Conservation (phyloP, 1,284 basidiomycete species). For the Papiliotrema laurentii region DNA sequence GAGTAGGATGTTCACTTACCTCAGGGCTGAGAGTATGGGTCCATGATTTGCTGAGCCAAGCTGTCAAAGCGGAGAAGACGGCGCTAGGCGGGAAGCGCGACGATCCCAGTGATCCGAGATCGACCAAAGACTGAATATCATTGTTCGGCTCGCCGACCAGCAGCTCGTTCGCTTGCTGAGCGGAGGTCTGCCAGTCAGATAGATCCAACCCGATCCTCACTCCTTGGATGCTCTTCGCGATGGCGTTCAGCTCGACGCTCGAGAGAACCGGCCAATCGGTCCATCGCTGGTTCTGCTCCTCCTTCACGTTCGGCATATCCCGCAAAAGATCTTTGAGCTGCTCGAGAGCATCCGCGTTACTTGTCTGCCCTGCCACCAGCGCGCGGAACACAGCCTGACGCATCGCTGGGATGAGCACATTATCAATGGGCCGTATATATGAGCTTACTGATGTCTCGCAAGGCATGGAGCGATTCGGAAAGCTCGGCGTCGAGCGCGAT, state of each 20-base stretch:
- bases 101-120: not conserved
- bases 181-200: too few relatives aligned
- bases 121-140: not conserved
- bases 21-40: not conserved
- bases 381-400: conserved; percentile 7
- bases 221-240: not conserved
- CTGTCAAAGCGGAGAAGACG: conserved; percentile 13
- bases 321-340: conserved; percentile 1
- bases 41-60: conserved; percentile 30
- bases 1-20: not conserved
- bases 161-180: too few relatives aligned
- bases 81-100: not conserved
- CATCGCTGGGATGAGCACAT: conserved; percentile 2
- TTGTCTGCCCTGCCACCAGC: not conserved
- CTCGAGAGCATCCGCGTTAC: not conserved
- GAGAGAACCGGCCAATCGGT: not conserved
- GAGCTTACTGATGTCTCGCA: conserved; percentile 7
- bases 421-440: not conserved
- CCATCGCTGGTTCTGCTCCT: not conserved
- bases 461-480: too few relatives aligned
- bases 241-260: conserved; percentile 1
- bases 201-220: not conserved
- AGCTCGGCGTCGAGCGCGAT: not conserved
- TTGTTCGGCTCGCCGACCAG: not conserved
- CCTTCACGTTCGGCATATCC: not conserved